Percentiles rank a stretch among this genome's conserved stretches.
Conservation (phyloP, 768 basidiomycete genomes). For the Lactifluus subvellereus region DNA sequence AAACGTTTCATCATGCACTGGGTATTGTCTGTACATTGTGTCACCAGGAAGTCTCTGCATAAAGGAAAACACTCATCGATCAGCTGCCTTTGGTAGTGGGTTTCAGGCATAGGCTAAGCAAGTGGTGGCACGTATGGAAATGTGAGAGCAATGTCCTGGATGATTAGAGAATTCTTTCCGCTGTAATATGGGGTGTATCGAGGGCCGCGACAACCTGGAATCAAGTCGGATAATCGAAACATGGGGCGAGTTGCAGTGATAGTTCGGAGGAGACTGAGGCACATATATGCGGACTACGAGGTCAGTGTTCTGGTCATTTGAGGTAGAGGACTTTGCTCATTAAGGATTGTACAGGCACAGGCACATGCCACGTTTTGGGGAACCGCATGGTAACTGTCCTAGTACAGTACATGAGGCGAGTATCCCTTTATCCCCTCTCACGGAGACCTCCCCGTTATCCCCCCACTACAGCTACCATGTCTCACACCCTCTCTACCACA, state of each 20-base stretch:
- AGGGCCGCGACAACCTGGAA: slow-evolving; percentile 16
- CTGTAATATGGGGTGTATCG: slow-evolving; percentile 3
- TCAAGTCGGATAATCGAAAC: slow-evolving; percentile 10
- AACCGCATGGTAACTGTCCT: too few relatives aligned
- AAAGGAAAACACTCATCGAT: slow-evolving; percentile 14
- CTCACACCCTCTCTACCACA: too few relatives aligned
- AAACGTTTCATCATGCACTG: slow-evolving; percentile 7
- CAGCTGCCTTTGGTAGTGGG: slow-evolving; percentile 9
- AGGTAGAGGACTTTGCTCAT: too few relatives aligned
- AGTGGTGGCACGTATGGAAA: slow-evolving; percentile 7
- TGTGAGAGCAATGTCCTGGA: not conserved
- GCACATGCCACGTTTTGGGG: too few relatives aligned
- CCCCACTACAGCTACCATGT: too few relatives aligned
- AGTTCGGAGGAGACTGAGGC: not conserved
- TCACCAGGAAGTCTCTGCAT: not conserved
- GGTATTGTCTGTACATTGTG: not conserved
- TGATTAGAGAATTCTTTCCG: slow-evolving; percentile 3
- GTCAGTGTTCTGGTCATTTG: slow-evolving; percentile 12
- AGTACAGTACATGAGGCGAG: too few relatives aligned
- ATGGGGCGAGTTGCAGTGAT: not conserved
- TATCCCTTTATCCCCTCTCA: too few relatives aligned
- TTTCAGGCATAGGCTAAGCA: slow-evolving; percentile 1
- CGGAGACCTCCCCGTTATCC: too few relatives aligned
- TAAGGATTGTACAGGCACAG: too few relatives aligned
- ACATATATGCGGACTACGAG: slow-evolving; percentile 16